phyloP scores from a whole-genome alignment of 495 filamentous ascomycete genomes.

The Apodospora peruviana region DNA sequence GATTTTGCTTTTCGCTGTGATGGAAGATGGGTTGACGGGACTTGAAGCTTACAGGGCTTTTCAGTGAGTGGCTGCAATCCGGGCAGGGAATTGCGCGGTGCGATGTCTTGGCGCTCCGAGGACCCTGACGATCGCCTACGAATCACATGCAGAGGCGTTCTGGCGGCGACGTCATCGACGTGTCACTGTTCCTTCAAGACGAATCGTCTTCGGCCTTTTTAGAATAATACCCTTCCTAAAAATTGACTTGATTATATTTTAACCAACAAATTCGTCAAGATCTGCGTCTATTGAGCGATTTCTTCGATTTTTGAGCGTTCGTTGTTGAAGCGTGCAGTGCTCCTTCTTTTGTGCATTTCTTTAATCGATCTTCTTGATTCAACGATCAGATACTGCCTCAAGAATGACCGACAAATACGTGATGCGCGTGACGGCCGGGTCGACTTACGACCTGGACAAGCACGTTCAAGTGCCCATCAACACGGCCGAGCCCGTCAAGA shows the following conservation, averaged over 20 bases:
- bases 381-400: neutral
- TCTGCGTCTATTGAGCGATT: too few species aligned
- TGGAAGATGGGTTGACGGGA: neutral
- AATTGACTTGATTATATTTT: neutral
- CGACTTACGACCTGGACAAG: conserved; percentile 58
- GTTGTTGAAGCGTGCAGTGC: too few species aligned
- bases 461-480: conserved; percentile 74
- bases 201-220: neutral
- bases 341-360: neutral
- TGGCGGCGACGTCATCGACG: neutral
- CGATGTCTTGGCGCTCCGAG: neutral
- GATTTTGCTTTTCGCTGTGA: neutral
- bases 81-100: neutral
- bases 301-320: too few species aligned
- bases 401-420: conserved; percentile 59
- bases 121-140: neutral
- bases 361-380: neutral
- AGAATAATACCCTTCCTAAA: neutral
- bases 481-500: conserved; percentile 42
- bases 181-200: neutral
- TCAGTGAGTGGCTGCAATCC: neutral
- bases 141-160: neutral
- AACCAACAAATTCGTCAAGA: neutral
- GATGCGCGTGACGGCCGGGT: conserved; percentile 68
- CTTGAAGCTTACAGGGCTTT: too few species aligned